These are phyloP conservation scores for Venturia pyrina DNA, from an alignment of 2,329 filamentous ascomycete genomes.

Conservation along the genomic window DNA sequence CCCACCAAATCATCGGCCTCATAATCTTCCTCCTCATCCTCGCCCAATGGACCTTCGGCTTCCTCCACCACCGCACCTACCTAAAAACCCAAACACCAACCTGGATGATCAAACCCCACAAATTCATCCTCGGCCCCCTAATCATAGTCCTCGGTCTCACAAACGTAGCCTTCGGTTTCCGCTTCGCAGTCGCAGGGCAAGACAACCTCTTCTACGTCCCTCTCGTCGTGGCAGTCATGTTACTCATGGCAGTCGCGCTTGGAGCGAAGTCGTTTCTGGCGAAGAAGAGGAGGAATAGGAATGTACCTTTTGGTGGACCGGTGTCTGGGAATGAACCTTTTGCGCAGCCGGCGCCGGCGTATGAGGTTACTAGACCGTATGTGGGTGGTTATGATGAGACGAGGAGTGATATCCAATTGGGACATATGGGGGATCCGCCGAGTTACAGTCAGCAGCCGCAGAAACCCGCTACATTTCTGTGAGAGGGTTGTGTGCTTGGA, in stretches of 20 bases:
- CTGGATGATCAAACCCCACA: constrained; percentile 16
- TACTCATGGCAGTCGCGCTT: constrained; percentile 12
- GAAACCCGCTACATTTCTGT: constrained; percentile 4
- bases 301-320: constrained; percentile 4
- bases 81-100: constrained; percentile 14
- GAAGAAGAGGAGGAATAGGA: not conserved
- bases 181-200: constrained; percentile 14
- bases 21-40: constrained; percentile 15
- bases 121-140: constrained; percentile 14
- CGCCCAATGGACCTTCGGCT: constrained; percentile 16
- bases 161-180: constrained; percentile 19
- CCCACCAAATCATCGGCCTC: constrained; percentile 19
- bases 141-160: constrained; percentile 16
- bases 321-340: not conserved
- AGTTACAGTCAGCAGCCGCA: constrained; percentile 7
- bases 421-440: constrained; percentile 9
- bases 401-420: constrained; percentile 9
- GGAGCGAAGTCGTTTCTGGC: not conserved
- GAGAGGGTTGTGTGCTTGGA: not conserved
- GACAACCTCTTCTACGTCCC: constrained; percentile 16
- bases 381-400: not conserved
- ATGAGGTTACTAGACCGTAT: constrained; percentile 6
- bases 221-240: constrained; percentile 16
- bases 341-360: not conserved
- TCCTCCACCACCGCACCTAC: constrained; percentile 16